Evolutionary conservation across 768 basidiomycete species (phyloP), one percentile per base, ranked within the genome.

Genomic region (Hysterangium stoloniferum): DNA sequence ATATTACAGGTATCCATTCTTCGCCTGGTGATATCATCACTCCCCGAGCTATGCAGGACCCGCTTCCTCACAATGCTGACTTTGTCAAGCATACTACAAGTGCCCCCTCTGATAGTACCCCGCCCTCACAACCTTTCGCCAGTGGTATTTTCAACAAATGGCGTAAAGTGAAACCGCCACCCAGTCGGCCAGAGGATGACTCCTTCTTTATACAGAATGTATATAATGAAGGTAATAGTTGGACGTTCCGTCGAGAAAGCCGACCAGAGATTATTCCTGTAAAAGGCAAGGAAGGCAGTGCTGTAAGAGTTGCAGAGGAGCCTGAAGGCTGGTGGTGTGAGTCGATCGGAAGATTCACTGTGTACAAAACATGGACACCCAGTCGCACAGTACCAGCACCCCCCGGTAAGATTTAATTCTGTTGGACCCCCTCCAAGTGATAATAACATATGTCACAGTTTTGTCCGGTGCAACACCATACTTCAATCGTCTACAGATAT

Each of bases 251-350:
- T 15, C n/a, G n/a, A n/a, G n/a, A n/a, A n/a, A n/a, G n/a, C n/a
- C n/a, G n/a, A n/a, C n/a, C n/a, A n/a, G n/a, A n/a, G n/a, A n/a
- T n/a, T n/a, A n/a, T n/a, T n/a, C n/a, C n/a, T n/a, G n/a, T n/a
- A n/a, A 36, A 36, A 35, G 20, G 20, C 34, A 48, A 36, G 34
- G 47, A 51, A 36, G 6, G 32, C 37, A 42, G 12, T 27, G 15
- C 29, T 29, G 20, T 20, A n/a, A 11, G 9, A 9, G n/a, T n/a
- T n/a, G n/a, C 15, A 7, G 38, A 42, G 1, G 37, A 31, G 15
- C n/a, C 17, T 3, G 49, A 51, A 24, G 25, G 49, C 13, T 51
- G 49, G 49, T 35, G 36, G 40, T 51, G 49, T 31, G 36, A 51
- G 19, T 42, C 25, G 29, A 28, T 51, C 3, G 49, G 49, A 31